Conservation (phyloP, 2,329 filamentous ascomycete genomes). For the Cladosporium halotolerans region DNA sequence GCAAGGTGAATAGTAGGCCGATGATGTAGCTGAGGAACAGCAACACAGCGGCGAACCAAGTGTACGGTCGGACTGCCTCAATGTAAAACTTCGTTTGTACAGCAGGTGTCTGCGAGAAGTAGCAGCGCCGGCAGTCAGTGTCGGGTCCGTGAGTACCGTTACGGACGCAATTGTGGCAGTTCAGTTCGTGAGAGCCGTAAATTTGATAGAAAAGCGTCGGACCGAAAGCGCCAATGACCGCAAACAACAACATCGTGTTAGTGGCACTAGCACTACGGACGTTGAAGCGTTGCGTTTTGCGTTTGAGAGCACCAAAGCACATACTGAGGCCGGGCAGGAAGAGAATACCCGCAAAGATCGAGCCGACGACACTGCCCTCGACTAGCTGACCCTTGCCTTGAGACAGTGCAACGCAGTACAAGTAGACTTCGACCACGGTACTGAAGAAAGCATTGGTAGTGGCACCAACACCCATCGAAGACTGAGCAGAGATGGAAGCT, state of each 20-base stretch:
- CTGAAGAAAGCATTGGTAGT: slow-evolving; percentile 98
- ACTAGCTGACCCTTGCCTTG: slow-evolving; percentile 91
- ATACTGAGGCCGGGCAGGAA: slow-evolving; percentile 93
- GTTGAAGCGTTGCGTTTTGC: slow-evolving; percentile 98
- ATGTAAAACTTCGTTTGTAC: slow-evolving; percentile 83
- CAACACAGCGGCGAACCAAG: slow-evolving; percentile 76
- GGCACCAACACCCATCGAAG: slow-evolving; percentile 94
- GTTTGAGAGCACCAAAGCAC: slow-evolving; percentile 96
- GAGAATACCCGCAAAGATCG: slow-evolving; percentile 92
- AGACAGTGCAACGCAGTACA: slow-evolving; percentile 89
- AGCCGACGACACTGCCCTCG: slow-evolving; percentile 94
- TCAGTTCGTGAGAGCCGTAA: slow-evolving; percentile 93
- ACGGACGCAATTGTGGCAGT: slow-evolving; percentile 62
- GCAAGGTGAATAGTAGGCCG: slow-evolving; percentile 87
- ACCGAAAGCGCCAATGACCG: slow-evolving; percentile 88
- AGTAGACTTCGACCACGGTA: slow-evolving; percentile 92
- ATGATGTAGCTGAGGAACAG: slow-evolving; percentile 92
- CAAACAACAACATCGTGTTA: slow-evolving; percentile 95
- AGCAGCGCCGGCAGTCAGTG: slow-evolving; percentile 84
- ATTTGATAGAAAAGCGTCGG: slow-evolving; percentile 98
- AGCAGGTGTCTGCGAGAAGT: slow-evolving; percentile 81
- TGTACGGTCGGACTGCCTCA: slow-evolving; percentile 87
- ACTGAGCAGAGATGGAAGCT: slow-evolving; percentile 95
- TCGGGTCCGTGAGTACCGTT: slow-evolving; percentile 42
- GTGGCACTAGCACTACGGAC: slow-evolving; percentile 93